Evolutionary conservation across 371 early-diverging fungal genomes (phyloP).

Genomic region (Mortierella sp.): DNA sequence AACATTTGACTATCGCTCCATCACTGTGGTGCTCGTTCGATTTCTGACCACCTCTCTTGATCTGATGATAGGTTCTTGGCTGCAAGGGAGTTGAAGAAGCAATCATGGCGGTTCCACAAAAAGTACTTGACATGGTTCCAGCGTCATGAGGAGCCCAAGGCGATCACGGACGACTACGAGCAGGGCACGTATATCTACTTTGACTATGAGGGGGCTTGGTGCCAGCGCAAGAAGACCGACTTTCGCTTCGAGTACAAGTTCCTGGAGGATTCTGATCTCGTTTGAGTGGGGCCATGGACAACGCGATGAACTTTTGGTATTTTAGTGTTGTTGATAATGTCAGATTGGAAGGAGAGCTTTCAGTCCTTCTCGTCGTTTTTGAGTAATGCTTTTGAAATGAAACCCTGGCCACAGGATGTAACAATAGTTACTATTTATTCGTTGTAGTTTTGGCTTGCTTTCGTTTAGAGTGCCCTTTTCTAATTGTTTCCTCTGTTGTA

Average conservation of each 20-base stretch:
- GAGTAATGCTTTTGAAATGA: background rate
- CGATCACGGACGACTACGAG: conserved; percentile 98
- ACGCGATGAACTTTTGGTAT: too few species aligned
- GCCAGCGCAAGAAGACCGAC: conserved; percentile 96
- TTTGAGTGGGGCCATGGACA: conserved; percentile 30
- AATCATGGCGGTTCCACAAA: conserved; percentile 99
- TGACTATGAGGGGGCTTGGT: conserved; percentile 99
- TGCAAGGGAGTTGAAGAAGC: conserved; percentile 96
- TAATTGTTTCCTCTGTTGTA: too few species aligned
- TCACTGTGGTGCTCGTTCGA: too few species aligned
- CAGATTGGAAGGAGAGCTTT: background rate
- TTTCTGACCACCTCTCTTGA: too few species aligned
- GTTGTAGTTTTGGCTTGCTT: too few species aligned
- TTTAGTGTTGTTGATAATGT: background rate
- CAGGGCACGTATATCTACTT: conserved; percentile 99
- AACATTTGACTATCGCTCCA: too few species aligned
- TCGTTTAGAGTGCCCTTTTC: too few species aligned
- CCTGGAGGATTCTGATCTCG: conserved; percentile 85
- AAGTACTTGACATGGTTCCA: conserved; percentile 99
- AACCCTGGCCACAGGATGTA: too few species aligned
- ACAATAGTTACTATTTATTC: too few species aligned
- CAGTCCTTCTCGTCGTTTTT: background rate
- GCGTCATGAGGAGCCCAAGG: conserved; percentile 97
- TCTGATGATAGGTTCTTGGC: conserved; percentile 82
- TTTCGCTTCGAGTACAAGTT: conserved; percentile 94